Evolutionary conservation across 176 grass and related monocot genomes (phyloP).

Genomic region (Bothriochloa decipiens): DNA sequence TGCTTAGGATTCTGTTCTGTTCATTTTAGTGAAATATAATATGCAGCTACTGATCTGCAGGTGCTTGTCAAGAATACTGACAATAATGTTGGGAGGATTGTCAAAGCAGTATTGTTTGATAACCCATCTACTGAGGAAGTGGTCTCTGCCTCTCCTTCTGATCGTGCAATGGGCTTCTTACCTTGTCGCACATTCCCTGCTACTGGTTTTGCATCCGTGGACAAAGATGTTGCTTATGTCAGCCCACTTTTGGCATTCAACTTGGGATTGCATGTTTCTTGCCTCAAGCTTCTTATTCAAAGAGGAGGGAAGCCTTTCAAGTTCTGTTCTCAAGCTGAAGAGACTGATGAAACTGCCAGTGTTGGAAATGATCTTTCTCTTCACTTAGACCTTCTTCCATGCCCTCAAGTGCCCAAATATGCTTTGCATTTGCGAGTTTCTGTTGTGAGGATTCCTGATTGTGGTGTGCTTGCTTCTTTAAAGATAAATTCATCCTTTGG

Average conservation of each 20-base stretch:
- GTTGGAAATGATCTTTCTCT: constrained; percentile 45
- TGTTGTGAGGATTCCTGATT: constrained; percentile 89
- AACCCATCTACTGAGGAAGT: constrained; percentile 14
- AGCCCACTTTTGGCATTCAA: constrained; percentile 96
- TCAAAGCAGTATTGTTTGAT: constrained; percentile 72
- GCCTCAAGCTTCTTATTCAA: constrained; percentile 69
- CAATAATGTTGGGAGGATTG: constrained; percentile 80
- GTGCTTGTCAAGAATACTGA: constrained; percentile 90
- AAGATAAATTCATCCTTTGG: constrained; percentile 62
- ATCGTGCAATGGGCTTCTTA: constrained; percentile 61
- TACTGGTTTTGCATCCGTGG: neutral
- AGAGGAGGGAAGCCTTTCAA: constrained; percentile 57
- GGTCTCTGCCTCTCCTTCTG: constrained; percentile 27
- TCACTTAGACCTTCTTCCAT: constrained; percentile 76
- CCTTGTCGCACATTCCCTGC: constrained; percentile 54
- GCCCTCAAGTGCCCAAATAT: constrained; percentile 69
- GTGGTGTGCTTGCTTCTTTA: constrained; percentile 80
- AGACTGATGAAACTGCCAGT: constrained; percentile 5
- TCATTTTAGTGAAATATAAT: constrained; percentile 16
- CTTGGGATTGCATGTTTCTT: constrained; percentile 78
- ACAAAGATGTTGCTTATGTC: constrained; percentile 67
- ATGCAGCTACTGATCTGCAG: constrained; percentile 45
- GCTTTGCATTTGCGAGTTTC: constrained; percentile 83
- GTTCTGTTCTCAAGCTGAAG: constrained; percentile 50
- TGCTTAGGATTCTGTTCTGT: neutral